A percentile compares a stretch with the other conserved stretches of the same genome.
Evolutionary conservation across 2,329 filamentous ascomycete species (phyloP).

Genomic region (Fusarium beomiforme): DNA sequence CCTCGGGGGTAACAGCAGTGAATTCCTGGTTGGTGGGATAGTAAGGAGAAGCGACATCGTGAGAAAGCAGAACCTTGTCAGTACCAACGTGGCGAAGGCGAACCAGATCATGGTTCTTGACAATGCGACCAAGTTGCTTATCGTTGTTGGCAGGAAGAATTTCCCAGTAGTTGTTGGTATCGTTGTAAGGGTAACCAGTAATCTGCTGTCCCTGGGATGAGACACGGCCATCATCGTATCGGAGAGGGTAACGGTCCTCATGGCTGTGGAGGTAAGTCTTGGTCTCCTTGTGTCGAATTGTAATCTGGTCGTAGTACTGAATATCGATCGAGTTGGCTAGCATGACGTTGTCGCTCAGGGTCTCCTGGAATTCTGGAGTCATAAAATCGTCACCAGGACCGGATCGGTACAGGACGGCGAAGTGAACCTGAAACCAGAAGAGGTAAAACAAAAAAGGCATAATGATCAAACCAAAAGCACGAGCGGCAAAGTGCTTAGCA

Average conservation of each 20-base stretch:
- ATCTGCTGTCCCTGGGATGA: conserved; percentile 98
- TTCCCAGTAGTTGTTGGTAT: conserved; percentile 99
- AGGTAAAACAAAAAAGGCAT: conserved; percentile 98
- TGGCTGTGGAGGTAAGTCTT: conserved; percentile 97
- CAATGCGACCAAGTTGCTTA: conserved; percentile 67
- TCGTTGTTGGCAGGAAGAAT: conserved; percentile 77
- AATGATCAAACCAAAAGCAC: conserved; percentile 85
- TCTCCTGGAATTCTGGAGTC: conserved; percentile 98
- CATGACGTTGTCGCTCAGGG: conserved; percentile 94
- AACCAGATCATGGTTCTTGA: conserved; percentile 86
- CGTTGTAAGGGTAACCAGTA: conserved; percentile 96
- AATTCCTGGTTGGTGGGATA: conserved; percentile 99
- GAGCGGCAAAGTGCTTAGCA: conserved; percentile 88
- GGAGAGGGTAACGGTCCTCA: conserved; percentile 85
- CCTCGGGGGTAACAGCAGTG: conserved; percentile 79
- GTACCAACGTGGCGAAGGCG: conserved; percentile 89
- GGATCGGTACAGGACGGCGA: conserved; percentile 85
- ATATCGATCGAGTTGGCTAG: conserved; percentile 85
- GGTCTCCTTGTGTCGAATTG: conserved; percentile 95
- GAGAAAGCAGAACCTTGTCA: conserved; percentile 85
- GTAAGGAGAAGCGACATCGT: conserved; percentile 96
- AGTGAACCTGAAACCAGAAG: conserved; percentile 99
- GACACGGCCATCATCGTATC: conserved; percentile 96
- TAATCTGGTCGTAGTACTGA: conserved; percentile 89
- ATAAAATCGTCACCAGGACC: conserved; percentile 99